A percentile compares a stretch with the other conserved stretches of the same genome.
Evolutionary conservation across 139 green algal species (phyloP).

Genomic region (Tetradesmus lagerheimii): DNA sequence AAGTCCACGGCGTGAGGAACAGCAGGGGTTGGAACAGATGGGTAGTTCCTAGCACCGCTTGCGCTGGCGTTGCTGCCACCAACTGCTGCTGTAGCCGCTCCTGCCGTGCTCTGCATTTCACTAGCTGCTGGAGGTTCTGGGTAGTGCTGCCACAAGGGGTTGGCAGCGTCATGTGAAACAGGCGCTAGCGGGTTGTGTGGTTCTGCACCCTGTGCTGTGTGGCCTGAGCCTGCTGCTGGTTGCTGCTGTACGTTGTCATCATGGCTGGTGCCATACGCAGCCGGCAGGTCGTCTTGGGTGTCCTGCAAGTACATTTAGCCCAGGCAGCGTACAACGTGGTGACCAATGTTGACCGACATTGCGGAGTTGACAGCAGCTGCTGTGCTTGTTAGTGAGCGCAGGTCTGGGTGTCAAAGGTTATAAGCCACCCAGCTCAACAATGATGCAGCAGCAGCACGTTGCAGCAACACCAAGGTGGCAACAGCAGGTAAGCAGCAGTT

Average conservation of each 20-base stretch:
- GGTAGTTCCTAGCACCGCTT: constrained; percentile 23
- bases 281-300: not conserved
- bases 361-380: not conserved
- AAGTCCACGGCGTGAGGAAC: constrained; percentile 10
- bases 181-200: constrained; percentile 25
- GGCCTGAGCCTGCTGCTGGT: not conserved
- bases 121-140: not conserved
- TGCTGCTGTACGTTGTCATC: not conserved
- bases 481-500: not conserved
- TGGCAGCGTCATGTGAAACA: constrained; percentile 1
- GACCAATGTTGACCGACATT: too few species aligned
- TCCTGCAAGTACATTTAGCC: not conserved
- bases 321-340: not conserved
- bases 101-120: not conserved
- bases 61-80: not conserved
- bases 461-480: not conserved
- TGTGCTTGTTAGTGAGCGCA: not conserved
- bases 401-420: not conserved
- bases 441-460: not conserved
- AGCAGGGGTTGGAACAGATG: constrained; percentile 5
- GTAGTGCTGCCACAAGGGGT: not conserved
- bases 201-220: not conserved
- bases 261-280: constrained; percentile 16
- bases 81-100: not conserved
- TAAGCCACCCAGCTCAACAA: not conserved